Conservation (phyloP, 2,329 filamentous ascomycete species). For the Hypoxylon sp. region DNA sequence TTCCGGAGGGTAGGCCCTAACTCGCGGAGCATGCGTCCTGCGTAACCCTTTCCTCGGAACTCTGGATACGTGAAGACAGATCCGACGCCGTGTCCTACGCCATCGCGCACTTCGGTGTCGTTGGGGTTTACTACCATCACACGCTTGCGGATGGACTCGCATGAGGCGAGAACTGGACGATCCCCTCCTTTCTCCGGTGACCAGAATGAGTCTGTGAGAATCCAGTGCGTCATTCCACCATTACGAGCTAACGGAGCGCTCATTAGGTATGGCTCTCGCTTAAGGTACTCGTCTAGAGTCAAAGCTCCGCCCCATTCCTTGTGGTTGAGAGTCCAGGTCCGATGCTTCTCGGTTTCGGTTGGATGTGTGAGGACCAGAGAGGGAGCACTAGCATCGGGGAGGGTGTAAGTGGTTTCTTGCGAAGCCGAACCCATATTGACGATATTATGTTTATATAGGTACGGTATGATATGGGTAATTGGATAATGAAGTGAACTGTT, state of each 20-base stretch:
- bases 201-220: slow-evolving; percentile 63
- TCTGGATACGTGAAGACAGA: slow-evolving; percentile 82
- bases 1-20: slow-evolving; percentile 63
- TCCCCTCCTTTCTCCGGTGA: slow-evolving; percentile 52
- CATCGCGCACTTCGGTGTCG: slow-evolving; percentile 62
- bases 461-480: background rate
- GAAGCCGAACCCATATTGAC: slow-evolving; percentile 55
- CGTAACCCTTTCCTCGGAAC: slow-evolving; percentile 81
- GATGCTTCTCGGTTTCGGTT: slow-evolving; percentile 67
- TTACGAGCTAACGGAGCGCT: slow-evolving; percentile 70
- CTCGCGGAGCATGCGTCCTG: slow-evolving; percentile 79
- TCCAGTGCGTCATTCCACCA: slow-evolving; percentile 74
- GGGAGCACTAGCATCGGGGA: slow-evolving; percentile 56
- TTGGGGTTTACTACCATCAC: slow-evolving; percentile 62
- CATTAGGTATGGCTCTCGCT: slow-evolving; percentile 70
- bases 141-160: slow-evolving; percentile 74
- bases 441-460: background rate
- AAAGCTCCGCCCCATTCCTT: slow-evolving; percentile 72
- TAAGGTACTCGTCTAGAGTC: slow-evolving; percentile 68
- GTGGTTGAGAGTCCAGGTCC: slow-evolving; percentile 70
- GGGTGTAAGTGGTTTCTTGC: slow-evolving; percentile 38
- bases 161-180: slow-evolving; percentile 72
- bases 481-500: background rate
- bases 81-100: slow-evolving; percentile 79
- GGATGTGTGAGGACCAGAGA: slow-evolving; percentile 68